phyloP scores from a whole-genome alignment of 305 asterid species.

The Fraxinus greggii region DNA sequence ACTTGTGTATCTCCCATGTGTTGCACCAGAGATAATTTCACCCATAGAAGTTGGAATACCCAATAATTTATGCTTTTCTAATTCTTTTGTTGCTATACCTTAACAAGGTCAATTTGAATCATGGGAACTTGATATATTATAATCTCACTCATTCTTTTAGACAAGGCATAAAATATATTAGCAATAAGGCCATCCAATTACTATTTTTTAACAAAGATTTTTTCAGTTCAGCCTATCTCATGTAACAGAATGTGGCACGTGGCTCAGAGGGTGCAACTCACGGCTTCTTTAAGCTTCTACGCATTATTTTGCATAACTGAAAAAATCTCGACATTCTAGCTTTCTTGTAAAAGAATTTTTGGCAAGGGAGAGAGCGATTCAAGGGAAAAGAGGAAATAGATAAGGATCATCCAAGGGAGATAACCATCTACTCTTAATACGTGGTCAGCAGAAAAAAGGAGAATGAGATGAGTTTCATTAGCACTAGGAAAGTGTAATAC shows the following conservation, averaged over 20 bases:
- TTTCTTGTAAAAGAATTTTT: not conserved
- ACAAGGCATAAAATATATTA: not conserved
- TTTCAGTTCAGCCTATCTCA: not conserved
- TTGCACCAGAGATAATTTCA: not conserved
- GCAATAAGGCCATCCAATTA: not conserved
- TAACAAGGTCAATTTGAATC: not conserved
- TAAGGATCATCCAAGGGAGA: not conserved
- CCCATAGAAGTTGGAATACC: not conserved
- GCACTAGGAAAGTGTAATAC: not conserved
- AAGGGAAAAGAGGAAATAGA: not conserved
- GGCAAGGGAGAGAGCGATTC: not conserved
- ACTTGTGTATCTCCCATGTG: not conserved
- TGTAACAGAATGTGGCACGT: not conserved
- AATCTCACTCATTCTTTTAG: not conserved
- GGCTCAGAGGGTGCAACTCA: not conserved
- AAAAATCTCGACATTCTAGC: not conserved
- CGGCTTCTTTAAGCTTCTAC: not conserved
- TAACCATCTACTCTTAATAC: not conserved
- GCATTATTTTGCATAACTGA: not conserved
- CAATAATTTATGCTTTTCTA: not conserved
- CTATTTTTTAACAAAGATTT: not conserved
- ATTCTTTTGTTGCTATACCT: not conserved
- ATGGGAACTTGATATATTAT: not conserved
- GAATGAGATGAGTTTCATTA: not conserved
- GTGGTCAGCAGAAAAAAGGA: not conserved